Percentiles rank a stretch among this genome's conserved stretches.
Conservation (phyloP, 495 filamentous ascomycete species). For the Neurospora hispaniola region DNA sequence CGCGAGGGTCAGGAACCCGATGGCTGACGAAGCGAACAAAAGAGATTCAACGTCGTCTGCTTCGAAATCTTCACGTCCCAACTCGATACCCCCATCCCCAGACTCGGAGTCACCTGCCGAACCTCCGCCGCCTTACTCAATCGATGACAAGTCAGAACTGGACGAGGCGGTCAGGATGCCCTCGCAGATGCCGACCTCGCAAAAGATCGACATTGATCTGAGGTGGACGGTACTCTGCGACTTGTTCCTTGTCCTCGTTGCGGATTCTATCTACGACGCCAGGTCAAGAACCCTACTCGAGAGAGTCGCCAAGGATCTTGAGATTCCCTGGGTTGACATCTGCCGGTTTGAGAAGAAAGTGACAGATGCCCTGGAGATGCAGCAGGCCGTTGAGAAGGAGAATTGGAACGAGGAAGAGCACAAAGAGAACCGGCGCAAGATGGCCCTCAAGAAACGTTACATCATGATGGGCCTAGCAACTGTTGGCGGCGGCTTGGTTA, state of each 20-base stretch:
- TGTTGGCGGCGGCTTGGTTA: conserved; percentile 89
- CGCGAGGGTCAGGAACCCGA: conserved; percentile 84
- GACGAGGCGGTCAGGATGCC: conserved; percentile 62
- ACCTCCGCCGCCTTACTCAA: conserved; percentile 62
- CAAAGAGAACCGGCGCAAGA: conserved; percentile 77
- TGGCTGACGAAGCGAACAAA: conserved; percentile 38
- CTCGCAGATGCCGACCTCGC: conserved; percentile 65
- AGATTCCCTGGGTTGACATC: conserved; percentile 84
- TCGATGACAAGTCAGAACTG: conserved; percentile 57
- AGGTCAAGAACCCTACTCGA: conserved; percentile 81
- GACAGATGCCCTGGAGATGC: conserved; percentile 95
- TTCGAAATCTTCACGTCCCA: conserved; percentile 11
- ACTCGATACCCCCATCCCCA: conserved; percentile 13
- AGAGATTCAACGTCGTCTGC: conserved; percentile 5
- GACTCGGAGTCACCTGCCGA: conserved; percentile 30
- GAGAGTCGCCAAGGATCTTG: conserved; percentile 64
- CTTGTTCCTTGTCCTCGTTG: conserved; percentile 85
- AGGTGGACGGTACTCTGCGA: conserved; percentile 98
- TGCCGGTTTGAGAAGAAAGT: conserved; percentile 96
- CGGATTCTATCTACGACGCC: conserved; percentile 89
- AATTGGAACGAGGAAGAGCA: conserved; percentile 96
- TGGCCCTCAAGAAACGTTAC: conserved; percentile 67
- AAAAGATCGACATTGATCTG: conserved; percentile 89
- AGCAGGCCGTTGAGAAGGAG: conserved; percentile 82
- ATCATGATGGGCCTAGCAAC: conserved; percentile 97